Base-by-base conservation (phyloP, 1,139 yeast genomes). In the Sugiyamaella xylanicola region DNA sequence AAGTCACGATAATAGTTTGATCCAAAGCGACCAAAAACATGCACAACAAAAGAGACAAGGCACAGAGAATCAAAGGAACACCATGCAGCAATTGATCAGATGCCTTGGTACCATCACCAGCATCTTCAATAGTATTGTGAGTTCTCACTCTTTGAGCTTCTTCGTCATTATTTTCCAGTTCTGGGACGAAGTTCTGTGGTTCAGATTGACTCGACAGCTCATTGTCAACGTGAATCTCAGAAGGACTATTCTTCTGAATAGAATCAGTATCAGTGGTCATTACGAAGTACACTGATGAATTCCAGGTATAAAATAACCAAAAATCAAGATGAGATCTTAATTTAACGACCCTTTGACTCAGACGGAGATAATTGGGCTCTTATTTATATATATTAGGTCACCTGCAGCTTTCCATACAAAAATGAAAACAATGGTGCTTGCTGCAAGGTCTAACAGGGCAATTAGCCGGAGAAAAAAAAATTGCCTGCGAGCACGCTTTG, bases 1-100 rank as follows among this genome's bases (percentile, higher is more conserved):
- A 73, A 1, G 90, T 82, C 1, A 82, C 72, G 1, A 84, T 82
- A 59, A 86, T 85, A 9, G 90, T 85, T 63, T 83, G 86, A 66
- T 86, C 92, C 42, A 86, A 69, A 0, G 90, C 89, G 11, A 81
- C 80, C 36, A 86, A 69, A 63, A 57, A 57, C 56, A 57, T 53
- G n/a, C 81, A 71, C 29, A 78, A 66, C 22, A 79, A 72, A 48
- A 83, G 73, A 9, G 87, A 75, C 2, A 73, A 43, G 13, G 82
- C 64, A 11, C 84, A 79, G 4, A 79, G 55, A 0, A 61, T 47
- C 29, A 84, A 68, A 43, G 72, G 72, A 3, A 68, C 1, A 0
- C 87, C 87, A 2, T 68, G 69, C 16, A 81, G 63, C 51, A 78
- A 73, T 58, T 64, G 68, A 36, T 64, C 63, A 1, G 59, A 56